These are phyloP conservation scores for Calonectria crousiana DNA, from an alignment of 2,329 filamentous ascomycete species.

Conservation along the genomic window DNA sequence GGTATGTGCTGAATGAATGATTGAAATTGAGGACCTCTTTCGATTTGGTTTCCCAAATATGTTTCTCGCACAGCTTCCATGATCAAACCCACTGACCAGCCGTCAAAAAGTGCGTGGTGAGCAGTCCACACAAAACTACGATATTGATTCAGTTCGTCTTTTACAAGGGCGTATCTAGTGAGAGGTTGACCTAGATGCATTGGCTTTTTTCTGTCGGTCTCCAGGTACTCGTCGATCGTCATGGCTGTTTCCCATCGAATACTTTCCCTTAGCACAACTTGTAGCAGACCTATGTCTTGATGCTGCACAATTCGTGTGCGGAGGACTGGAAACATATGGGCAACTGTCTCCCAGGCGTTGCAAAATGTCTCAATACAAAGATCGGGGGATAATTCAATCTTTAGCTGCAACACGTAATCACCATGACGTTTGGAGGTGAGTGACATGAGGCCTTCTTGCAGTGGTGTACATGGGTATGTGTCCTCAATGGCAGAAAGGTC, in stretches of 20 bases:
- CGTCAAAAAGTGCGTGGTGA: slow-evolving; percentile 48
- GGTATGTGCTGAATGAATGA: slow-evolving; percentile 17
- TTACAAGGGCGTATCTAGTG: slow-evolving; percentile 5
- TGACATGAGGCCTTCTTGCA: slow-evolving; percentile 51
- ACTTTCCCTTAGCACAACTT: slow-evolving; percentile 12
- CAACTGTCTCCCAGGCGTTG: slow-evolving; percentile 28
- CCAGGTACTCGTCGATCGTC: slow-evolving; percentile 1
- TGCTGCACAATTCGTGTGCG: slow-evolving; percentile 48
- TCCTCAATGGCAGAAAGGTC: slow-evolving; percentile 41
- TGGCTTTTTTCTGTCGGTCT: not conserved
- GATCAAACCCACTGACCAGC: slow-evolving; percentile 40
- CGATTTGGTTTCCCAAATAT: slow-evolving; percentile 8
- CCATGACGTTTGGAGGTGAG: slow-evolving; percentile 38
- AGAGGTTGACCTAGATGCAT: slow-evolving; percentile 27
- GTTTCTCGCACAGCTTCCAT: slow-evolving; percentile 22
- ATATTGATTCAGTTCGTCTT: not conserved
- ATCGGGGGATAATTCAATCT: slow-evolving; percentile 24
- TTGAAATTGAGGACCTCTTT: not conserved
- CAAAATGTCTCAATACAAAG: slow-evolving; percentile 20
- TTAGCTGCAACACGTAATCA: slow-evolving; percentile 32
- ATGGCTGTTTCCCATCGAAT: slow-evolving; percentile 3
- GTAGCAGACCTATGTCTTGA: slow-evolving; percentile 2
- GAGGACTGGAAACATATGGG: slow-evolving; percentile 46
- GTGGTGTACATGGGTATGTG: slow-evolving; percentile 49
- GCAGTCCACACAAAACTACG: slow-evolving; percentile 40